Evolutionary conservation across 148 eudicot genomes (phyloP).

Genomic region (Nepenthes mirabilis): DNA sequence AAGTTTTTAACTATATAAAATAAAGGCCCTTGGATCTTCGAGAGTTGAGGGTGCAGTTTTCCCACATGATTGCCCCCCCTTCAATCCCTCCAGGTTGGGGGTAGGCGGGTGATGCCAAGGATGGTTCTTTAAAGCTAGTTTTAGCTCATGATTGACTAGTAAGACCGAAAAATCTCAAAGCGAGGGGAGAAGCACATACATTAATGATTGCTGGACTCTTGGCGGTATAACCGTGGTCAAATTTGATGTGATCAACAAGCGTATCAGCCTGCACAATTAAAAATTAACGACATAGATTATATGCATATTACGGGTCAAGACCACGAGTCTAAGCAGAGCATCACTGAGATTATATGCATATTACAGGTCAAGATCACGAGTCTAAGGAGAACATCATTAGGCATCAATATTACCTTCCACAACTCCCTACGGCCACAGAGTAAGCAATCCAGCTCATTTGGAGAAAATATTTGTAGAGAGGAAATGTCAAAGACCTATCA

Average conservation of each 20-base stretch:
- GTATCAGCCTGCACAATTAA: conserved; percentile 53
- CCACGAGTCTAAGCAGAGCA: no score
- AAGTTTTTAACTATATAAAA: no score
- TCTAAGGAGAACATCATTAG: no score
- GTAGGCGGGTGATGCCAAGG: no score
- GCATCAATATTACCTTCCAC: conserved; percentile 60
- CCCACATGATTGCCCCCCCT: no score
- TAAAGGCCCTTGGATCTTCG: no score
- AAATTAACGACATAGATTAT: not conserved
- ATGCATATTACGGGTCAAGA: not conserved
- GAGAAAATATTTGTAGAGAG: conserved; percentile 78
- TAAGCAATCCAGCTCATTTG: conserved; percentile 79
- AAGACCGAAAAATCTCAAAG: not conserved
- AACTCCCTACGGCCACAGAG: conserved; percentile 95
- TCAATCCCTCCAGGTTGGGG: no score
- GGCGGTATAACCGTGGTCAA: conserved; percentile 93
- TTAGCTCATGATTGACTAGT: no score
- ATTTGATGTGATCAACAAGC: conserved; percentile 77
- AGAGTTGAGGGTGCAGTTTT: no score
- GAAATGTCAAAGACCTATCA: conserved; percentile 81
- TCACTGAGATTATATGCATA: no score
- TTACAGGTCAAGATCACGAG: no score
- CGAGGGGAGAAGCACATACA: conserved; percentile 22
- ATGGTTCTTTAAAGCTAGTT: no score
- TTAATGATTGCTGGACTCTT: conserved; percentile 72